Base-by-base conservation (phyloP, 148 eudicot genomes). In the Fagopyrum esculentum region DNA sequence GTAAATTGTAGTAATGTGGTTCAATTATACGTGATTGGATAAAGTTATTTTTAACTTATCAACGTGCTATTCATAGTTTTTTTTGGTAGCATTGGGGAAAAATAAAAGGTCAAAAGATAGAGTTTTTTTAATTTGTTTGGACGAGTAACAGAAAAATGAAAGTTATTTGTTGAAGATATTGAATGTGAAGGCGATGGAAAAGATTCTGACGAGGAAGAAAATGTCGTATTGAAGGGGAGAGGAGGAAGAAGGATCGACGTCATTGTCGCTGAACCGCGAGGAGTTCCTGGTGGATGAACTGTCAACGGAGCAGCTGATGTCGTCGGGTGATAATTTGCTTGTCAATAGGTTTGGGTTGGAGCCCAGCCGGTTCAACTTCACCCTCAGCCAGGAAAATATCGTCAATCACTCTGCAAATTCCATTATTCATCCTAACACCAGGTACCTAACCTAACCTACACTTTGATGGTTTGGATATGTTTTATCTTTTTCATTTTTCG, bases 391-490 rank as follows among this genome's bases (percentile, higher is more conserved):
- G 46, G 84, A 85, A 26, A 77, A 72, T 1, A 78, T 89, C 30
- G 52, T 87, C 75, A 46, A 64, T 51, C 90, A 89, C 61, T 86
- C 86, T 17, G 73, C 70, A 43, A 84, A 86, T 26, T 71, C 70
- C 40, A 82, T 75, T 74, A 85, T 92, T 64, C 82, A 85, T 74
- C 94, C 97, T 6, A 86, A 89, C 3, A 82, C 82, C 86, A 85
- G 88, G 35, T 30, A 30, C 35, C 35, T n/a, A n/a, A n/a, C n/a
- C n/a, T n/a, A n/a, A n/a, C n/a, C n/a, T n/a, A n/a, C n/a, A n/a
- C n/a, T n/a, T n/a, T n/a, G n/a, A n/a, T n/a, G n/a, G n/a, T n/a
- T n/a, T n/a, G n/a, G n/a, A n/a, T 49, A 30, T 2, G 6, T 2
- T 8, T 8, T 6, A 3, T 49, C 52, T 12, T 6, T 7, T 49